Conservation (phyloP, 169 alveolate genomes). For the Pseudocohnilembus persalinus region DNA sequence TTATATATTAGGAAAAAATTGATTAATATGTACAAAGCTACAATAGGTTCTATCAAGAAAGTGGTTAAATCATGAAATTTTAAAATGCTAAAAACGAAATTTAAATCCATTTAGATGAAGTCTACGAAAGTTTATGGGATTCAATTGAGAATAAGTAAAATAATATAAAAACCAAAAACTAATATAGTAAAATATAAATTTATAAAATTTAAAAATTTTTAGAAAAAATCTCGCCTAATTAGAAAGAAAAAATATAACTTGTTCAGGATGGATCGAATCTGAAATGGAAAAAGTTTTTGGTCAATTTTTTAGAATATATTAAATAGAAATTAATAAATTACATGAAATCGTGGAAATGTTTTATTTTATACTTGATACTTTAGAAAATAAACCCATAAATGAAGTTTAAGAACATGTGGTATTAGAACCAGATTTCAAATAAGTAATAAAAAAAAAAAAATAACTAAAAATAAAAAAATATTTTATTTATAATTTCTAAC, state of each 20-base stretch:
- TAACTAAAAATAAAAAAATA: not conserved
- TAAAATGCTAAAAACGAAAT: constrained; percentile 14
- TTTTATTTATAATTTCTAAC: too few species aligned
- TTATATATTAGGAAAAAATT: not conserved
- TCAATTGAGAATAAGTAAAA: constrained; percentile 16
- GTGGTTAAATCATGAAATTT: constrained; percentile 9
- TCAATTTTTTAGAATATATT: not conserved
- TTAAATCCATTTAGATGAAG: not conserved
- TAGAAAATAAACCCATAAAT: constrained; percentile 15
- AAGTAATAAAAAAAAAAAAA: not conserved
- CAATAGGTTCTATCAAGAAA: constrained; percentile 10
- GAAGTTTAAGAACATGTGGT: constrained; percentile 27
- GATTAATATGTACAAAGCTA: not conserved
- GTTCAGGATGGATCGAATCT: constrained; percentile 28
- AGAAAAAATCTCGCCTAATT: constrained; percentile 5
- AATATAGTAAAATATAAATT: not conserved
- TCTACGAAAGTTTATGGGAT: constrained; percentile 25
- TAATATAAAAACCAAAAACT: too few species aligned
- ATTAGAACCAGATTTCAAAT: constrained; percentile 4
- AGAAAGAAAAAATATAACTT: constrained; percentile 21
- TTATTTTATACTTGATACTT: constrained; percentile 1
- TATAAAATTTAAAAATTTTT: not conserved
- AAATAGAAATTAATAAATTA: constrained; percentile 11
- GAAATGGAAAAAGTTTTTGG: constrained; percentile 2
- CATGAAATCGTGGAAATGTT: constrained; percentile 16